Conservation (phyloP, 2,329 filamentous ascomycete species). For the Stemphylium vesicarium region DNA sequence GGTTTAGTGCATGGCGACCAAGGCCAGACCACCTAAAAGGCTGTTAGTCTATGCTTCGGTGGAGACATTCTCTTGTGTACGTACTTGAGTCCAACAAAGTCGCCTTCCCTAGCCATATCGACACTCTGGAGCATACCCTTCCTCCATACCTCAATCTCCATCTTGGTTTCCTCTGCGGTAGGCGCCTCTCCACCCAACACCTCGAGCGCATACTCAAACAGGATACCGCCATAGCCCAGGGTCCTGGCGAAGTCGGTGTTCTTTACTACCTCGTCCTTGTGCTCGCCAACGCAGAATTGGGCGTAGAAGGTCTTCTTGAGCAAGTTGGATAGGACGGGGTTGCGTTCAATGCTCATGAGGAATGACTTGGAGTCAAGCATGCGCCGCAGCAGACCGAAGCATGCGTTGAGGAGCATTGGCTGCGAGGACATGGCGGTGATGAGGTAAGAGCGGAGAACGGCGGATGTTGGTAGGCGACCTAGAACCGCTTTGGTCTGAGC, state of each 20-base stretch:
- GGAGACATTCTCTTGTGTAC: constrained; percentile 8
- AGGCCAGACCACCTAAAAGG: constrained; percentile 75
- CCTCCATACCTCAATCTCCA: constrained; percentile 74
- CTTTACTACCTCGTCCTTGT: constrained; percentile 67
- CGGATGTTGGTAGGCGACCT: constrained; percentile 69
- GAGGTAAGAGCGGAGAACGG: constrained; percentile 71
- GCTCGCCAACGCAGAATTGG: constrained; percentile 89
- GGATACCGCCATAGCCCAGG: constrained; percentile 82
- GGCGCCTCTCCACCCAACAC: constrained; percentile 70
- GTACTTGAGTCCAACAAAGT: constrained; percentile 63
- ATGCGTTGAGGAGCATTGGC: constrained; percentile 70
- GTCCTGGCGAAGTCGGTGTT: constrained; percentile 70
- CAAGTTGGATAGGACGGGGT: constrained; percentile 71
- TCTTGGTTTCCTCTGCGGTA: constrained; percentile 59
- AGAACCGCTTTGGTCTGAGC: constrained; percentile 53
- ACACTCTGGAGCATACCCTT: constrained; percentile 78
- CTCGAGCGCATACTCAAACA: constrained; percentile 83
- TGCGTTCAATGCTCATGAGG: constrained; percentile 75
- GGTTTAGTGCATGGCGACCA: constrained; percentile 72
- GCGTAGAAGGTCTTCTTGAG: constrained; percentile 86
- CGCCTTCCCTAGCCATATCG: constrained; percentile 56
- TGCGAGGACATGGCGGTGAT: constrained; percentile 76
- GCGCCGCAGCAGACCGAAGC: constrained; percentile 69
- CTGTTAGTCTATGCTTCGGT: constrained; percentile 19
- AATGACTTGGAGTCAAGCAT: constrained; percentile 73